Conservation (phyloP, 2,329 filamentous ascomycete genomes). For the Dothideomycetes sp. region DNA sequence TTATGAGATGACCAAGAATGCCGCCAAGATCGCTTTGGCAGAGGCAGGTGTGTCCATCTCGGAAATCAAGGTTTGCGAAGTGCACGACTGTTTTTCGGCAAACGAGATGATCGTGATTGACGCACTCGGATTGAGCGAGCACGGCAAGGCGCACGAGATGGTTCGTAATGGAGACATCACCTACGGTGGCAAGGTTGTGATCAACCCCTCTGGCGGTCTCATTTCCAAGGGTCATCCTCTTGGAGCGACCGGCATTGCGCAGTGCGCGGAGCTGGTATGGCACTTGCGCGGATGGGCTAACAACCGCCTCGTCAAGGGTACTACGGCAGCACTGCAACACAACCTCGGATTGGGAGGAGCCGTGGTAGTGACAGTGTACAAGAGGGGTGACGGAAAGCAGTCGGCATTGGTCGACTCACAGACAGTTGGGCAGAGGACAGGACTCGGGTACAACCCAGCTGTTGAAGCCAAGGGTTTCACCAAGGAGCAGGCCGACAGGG, state of each 20-base stretch:
- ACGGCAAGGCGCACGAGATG: slow-evolving; percentile 84
- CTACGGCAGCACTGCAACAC: slow-evolving; percentile 72
- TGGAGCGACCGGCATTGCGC: slow-evolving; percentile 86
- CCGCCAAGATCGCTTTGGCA: slow-evolving; percentile 57
- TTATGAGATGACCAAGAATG: slow-evolving; percentile 70
- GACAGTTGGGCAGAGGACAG: slow-evolving; percentile 56
- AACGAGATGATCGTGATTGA: slow-evolving; percentile 92
- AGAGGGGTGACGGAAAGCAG: slow-evolving; percentile 64
- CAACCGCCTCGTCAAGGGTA: slow-evolving; percentile 64
- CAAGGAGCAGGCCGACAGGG: slow-evolving; percentile 57
- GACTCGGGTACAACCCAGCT: slow-evolving; percentile 84
- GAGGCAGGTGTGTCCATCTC: slow-evolving; percentile 59
- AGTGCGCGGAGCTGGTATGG: slow-evolving; percentile 93
- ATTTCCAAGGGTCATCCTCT: slow-evolving; percentile 96
- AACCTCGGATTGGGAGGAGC: slow-evolving; percentile 89
- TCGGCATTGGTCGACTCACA: slow-evolving; percentile 52
- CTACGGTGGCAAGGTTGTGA: slow-evolving; percentile 70
- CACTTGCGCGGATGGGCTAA: slow-evolving; percentile 93
- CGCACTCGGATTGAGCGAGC: slow-evolving; percentile 65
- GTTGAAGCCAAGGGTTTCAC: slow-evolving; percentile 85
- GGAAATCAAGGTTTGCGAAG: slow-evolving; percentile 76
- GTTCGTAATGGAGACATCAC: slow-evolving; percentile 83
- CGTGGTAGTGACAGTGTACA: slow-evolving; percentile 82
- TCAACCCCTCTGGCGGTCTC: slow-evolving; percentile 89
- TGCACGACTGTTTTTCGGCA: slow-evolving; percentile 94